Evolutionary conservation across 2,329 filamentous ascomycete species (phyloP).

Genomic region (Colletotrichum agaves): DNA sequence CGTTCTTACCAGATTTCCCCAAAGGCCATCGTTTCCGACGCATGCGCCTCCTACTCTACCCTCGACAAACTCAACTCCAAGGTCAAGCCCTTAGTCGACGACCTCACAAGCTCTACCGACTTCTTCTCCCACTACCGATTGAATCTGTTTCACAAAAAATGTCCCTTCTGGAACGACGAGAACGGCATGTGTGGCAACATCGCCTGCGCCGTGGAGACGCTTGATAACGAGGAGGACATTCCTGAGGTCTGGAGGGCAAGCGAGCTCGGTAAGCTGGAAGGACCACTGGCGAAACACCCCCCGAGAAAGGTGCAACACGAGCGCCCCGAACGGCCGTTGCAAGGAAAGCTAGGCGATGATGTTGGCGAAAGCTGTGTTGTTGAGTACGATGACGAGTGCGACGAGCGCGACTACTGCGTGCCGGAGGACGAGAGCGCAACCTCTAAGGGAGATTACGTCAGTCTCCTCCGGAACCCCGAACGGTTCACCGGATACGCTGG

Average conservation of each 20-base stretch:
- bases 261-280: constrained; percentile 91
- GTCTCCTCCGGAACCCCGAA: constrained; percentile 91
- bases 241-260: constrained; percentile 91
- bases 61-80: constrained; percentile 85
- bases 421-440: constrained; percentile 90
- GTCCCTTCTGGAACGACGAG: constrained; percentile 95
- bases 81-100: constrained; percentile 80
- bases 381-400: constrained; percentile 97
- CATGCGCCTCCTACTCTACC: constrained; percentile 91
- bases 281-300: constrained; percentile 90
- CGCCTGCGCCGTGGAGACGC: constrained; percentile 92
- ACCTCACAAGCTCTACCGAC: constrained; percentile 87
- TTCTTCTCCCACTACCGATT: constrained; percentile 98
- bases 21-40: constrained; percentile 88
- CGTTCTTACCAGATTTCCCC: constrained; percentile 78
- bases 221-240: constrained; percentile 95
- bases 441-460: constrained; percentile 96
- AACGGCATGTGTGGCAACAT: constrained; percentile 97
- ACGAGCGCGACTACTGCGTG: constrained; percentile 96
- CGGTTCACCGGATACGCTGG: constrained; percentile 95
- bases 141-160: constrained; percentile 93
- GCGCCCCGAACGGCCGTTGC: constrained; percentile 77
- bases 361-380: constrained; percentile 97
- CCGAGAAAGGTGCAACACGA: constrained; percentile 76
- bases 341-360: constrained; percentile 83